Evolutionary conservation across 768 basidiomycete genomes (phyloP), one percentile per base, ranked within the genome.

Genomic region (Trametes sanguinea): DNA sequence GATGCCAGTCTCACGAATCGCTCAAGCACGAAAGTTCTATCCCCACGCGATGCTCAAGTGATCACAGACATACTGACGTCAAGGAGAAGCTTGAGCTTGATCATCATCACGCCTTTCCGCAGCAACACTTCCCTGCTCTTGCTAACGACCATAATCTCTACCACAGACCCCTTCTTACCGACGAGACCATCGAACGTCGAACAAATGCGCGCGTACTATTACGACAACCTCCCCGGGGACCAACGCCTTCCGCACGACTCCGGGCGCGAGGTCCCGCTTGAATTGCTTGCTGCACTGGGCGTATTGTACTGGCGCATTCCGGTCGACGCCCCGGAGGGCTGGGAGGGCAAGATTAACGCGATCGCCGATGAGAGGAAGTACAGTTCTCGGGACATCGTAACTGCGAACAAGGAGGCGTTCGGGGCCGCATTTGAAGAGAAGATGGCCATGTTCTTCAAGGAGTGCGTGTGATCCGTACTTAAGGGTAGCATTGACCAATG

Each of bases 371-470:
- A 90, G 73, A 75, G 86, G 22, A 84, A 80, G 14, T 95, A 95
- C 80, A 92, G 90, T 77, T 94, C 94, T 73, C 78, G 89, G 54
- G 94, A 96, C 63, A 78, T 78, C 56, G 88, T 95, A 69, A 86
- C 88, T 62, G 85, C 93, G 10, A 89, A 88, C 8, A 87, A 86
- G 69, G 86, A 84, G 67, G 89, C 86, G 0, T 76, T 98, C 51
- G 95, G 94, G 1, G 92, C 92, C 77, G 67, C 76, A 7, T 96
- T 93, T 75, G 94, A 97, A 68, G 71, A 80, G 27, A 94, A 90
- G 75, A 83, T 96, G 71, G 89, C 90, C 72, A 79, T 71, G 0
- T 95, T 96, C 75, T 95, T 91, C 68, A 80, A 88, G 56, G 93
- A 95, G 91, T 92, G 67, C 63, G 68, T 66, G n/a, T 2, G 22